Percentiles rank a stretch among this genome's conserved stretches.
These are phyloP conservation scores for Durotheca rogersii DNA, from an alignment of 495 filamentous ascomycete species.

Conservation along the genomic window DNA sequence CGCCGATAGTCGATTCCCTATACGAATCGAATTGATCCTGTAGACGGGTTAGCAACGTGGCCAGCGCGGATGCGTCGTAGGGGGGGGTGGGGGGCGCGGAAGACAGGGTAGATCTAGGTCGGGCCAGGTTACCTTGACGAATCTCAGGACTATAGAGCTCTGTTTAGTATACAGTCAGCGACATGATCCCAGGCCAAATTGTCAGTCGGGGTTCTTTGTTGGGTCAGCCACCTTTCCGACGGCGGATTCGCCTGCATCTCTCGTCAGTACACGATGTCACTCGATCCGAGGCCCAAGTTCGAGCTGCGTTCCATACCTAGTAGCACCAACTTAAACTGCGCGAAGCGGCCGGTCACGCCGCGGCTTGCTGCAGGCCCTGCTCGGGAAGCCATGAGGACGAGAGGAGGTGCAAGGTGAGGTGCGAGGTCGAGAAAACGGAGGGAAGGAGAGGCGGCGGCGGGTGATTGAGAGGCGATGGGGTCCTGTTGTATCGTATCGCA, in stretches of 20 bases:
- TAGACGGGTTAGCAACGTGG: conserved; percentile 9
- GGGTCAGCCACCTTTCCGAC: conserved; percentile 79
- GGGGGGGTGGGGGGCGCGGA: no score
- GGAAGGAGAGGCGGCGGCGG: conserved; percentile 10
- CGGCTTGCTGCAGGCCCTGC: conserved; percentile 69
- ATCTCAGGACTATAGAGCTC: conserved; percentile 96
- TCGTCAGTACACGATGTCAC: conserved; percentile 36
- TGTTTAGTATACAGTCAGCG: conserved; percentile 50
- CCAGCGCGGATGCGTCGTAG: no score
- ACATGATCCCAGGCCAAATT: conserved; percentile 1
- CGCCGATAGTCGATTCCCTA: conserved; percentile 97
- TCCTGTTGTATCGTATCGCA: conserved; percentile 32
- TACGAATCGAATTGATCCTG: conserved; percentile 99
- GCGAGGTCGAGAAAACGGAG: conserved; percentile 14
- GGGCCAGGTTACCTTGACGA: conserved; percentile 92
- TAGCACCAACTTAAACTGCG: conserved; percentile 98
- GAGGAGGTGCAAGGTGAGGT: conserved; percentile 6
- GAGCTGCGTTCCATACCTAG: conserved; percentile 62
- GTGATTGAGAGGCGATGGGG: conserved; percentile 18
- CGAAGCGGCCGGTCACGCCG: conserved; percentile 73
- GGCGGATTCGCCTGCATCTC: conserved; percentile 83
- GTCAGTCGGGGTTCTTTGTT: background rate
- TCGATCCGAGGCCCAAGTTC: conserved; percentile 28
- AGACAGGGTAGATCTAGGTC: no score
- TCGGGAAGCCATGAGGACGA: conserved; percentile 71